A percentile compares a stretch with the other conserved stretches of the same genome.
Evolutionary conservation across 495 filamentous ascomycete species (phyloP).

Genomic region (Penicillium riverlandense): DNA sequence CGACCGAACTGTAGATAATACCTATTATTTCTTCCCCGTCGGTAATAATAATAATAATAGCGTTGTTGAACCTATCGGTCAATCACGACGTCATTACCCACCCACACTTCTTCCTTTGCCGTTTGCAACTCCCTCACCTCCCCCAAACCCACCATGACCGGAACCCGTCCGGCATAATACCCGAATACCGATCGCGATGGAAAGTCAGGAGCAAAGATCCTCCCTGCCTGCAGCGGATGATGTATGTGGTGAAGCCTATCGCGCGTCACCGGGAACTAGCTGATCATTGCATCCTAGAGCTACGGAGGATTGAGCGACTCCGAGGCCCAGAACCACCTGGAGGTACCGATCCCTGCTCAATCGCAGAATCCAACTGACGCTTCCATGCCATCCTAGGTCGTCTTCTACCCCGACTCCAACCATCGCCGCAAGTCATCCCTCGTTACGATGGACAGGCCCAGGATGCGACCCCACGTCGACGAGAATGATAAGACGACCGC

Average conservation of each 20-base stretch:
- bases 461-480: constrained; percentile 29
- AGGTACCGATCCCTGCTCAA: constrained; percentile 23
- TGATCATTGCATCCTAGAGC: constrained; percentile 18
- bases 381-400: constrained; percentile 45
- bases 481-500: constrained; percentile 48
- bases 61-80: too few species aligned
- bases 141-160: constrained; percentile 9
- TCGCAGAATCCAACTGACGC: neutral
- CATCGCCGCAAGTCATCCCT: constrained; percentile 84
- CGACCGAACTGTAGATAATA: neutral
- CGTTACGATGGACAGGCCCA: constrained; percentile 48
- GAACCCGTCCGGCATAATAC: neutral
- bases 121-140: constrained; percentile 2
- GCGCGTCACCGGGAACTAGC: neutral
- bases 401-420: constrained; percentile 62
- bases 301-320: constrained; percentile 33
- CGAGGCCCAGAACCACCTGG: constrained; percentile 40
- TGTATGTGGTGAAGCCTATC: constrained; percentile 8
- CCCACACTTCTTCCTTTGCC: constrained; percentile 5
- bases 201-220: constrained; percentile 4
- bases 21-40: too few species aligned
- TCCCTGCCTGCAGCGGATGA: constrained; percentile 13
- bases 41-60: too few species aligned
- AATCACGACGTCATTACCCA: constrained; percentile 25
- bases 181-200: constrained; percentile 7